Evolutionary conservation across 2,329 filamentous ascomycete species (phyloP).

Genomic region (Pezicula rhizophila): DNA sequence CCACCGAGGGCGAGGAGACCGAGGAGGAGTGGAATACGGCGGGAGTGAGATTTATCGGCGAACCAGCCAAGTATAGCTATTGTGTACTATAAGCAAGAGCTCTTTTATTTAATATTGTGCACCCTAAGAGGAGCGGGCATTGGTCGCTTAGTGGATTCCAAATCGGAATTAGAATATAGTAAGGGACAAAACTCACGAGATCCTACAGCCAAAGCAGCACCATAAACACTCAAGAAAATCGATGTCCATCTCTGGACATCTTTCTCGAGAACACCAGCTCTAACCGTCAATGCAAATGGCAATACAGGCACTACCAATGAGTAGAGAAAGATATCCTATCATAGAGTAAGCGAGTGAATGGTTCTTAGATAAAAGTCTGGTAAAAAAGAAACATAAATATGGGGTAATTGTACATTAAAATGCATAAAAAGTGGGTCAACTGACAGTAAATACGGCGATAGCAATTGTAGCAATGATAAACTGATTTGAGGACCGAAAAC

Average conservation of each 20-base stretch:
- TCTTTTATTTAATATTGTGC: too few species aligned
- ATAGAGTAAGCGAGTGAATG: not conserved
- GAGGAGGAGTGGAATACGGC: slow-evolving; percentile 55
- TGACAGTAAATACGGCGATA: slow-evolving; percentile 21
- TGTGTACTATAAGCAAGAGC: slow-evolving; percentile 16
- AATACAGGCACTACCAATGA: slow-evolving; percentile 63
- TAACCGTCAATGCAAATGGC: slow-evolving; percentile 56
- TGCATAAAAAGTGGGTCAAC: not conserved
- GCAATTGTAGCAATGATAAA: slow-evolving; percentile 20
- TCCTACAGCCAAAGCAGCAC: slow-evolving; percentile 55
- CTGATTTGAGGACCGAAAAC: slow-evolving; percentile 19
- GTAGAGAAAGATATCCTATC: slow-evolving; percentile 53
- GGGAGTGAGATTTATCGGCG: slow-evolving; percentile 55
- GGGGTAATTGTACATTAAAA: not conserved
- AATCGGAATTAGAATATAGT: not conserved
- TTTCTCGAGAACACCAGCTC: slow-evolving; percentile 43
- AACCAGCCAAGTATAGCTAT: slow-evolving; percentile 43
- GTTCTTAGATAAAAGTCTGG: not conserved
- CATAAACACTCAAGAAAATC: slow-evolving; percentile 67
- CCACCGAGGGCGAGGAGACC: slow-evolving; percentile 44
- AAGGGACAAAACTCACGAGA: slow-evolving; percentile 18
- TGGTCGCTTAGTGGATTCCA: too few species aligned
- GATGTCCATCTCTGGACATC: slow-evolving; percentile 64
- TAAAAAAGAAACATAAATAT: not conserved
- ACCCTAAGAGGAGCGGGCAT: too few species aligned